These are phyloP conservation scores for Emericellopsis cladophorae DNA, from an alignment of 2,329 filamentous ascomycete species.

Conservation along the genomic window DNA sequence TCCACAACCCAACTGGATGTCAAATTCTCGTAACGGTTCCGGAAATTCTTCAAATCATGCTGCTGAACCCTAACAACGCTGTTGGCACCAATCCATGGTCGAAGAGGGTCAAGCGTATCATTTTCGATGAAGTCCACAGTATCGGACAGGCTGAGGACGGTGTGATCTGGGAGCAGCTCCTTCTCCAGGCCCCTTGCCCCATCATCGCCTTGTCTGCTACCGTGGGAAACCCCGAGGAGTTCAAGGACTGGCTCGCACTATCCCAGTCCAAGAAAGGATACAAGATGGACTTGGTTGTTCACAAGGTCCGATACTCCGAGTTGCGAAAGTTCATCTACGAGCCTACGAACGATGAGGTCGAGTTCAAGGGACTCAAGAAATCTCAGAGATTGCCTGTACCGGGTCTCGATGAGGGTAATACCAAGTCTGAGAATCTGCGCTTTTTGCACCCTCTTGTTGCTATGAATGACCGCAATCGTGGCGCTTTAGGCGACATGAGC, in stretches of 20 bases:
- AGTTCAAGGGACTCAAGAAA: slow-evolving; percentile 37
- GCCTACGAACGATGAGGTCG: slow-evolving; percentile 27
- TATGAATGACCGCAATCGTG: slow-evolving; percentile 39
- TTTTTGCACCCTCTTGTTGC: slow-evolving; percentile 56
- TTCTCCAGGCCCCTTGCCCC: slow-evolving; percentile 61
- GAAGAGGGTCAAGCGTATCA: slow-evolving; percentile 56
- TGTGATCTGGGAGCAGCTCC: slow-evolving; percentile 65
- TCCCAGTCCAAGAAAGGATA: slow-evolving; percentile 52
- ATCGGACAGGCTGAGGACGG: slow-evolving; percentile 69
- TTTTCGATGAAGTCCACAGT: slow-evolving; percentile 74
- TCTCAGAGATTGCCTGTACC: slow-evolving; percentile 26
- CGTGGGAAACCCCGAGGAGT: slow-evolving; percentile 61
- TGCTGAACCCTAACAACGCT: slow-evolving; percentile 53
- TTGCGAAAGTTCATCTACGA: slow-evolving; percentile 61
- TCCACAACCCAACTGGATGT: slow-evolving; percentile 61
- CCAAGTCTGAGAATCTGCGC: slow-evolving; percentile 33
- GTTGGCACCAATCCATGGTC: slow-evolving; percentile 45
- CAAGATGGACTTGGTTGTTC: slow-evolving; percentile 54
- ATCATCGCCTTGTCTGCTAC: slow-evolving; percentile 73
- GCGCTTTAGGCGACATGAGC: slow-evolving; percentile 52
- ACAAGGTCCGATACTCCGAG: slow-evolving; percentile 61
- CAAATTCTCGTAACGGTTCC: slow-evolving; percentile 70
- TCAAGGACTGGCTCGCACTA: slow-evolving; percentile 53
- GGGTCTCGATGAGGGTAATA: slow-evolving; percentile 29
- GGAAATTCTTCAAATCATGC: slow-evolving; percentile 68